These are phyloP conservation scores for Diaporthe humulicola DNA, from an alignment of 2,329 filamentous ascomycete genomes.

Conservation along the genomic window DNA sequence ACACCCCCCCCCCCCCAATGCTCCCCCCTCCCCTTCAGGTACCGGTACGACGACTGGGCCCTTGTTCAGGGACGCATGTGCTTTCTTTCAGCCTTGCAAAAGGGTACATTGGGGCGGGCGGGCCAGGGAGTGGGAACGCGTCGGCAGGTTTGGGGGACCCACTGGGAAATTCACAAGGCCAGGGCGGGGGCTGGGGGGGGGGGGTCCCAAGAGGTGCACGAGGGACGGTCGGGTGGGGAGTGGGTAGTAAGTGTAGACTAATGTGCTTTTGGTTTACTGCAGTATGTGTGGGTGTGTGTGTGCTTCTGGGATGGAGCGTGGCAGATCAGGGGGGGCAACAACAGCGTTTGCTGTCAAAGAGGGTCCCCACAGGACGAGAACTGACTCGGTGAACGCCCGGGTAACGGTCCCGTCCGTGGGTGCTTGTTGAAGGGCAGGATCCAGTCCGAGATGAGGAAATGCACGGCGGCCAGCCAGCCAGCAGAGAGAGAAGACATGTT, in stretches of 20 bases:
- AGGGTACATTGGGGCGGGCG: conserved; percentile 10
- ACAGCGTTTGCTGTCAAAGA: conserved; percentile 11
- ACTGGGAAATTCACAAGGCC: conserved; percentile 25
- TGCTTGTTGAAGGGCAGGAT: conserved; percentile 18
- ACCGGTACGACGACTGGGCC: conserved; percentile 5
- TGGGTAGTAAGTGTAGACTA: background rate
- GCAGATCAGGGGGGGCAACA: conserved; percentile 13
- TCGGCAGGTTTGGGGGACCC: background rate
- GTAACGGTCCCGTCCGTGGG: conserved; percentile 11
- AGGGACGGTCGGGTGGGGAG: background rate
- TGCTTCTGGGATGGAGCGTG: background rate
- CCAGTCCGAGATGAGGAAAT: conserved; percentile 22
- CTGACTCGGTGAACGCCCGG: conserved; percentile 26
- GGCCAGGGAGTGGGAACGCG: conserved; percentile 18
- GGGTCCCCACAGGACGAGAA: background rate
- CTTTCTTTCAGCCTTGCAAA: conserved; percentile 29
- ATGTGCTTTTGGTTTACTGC: background rate
- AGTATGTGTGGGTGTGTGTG: background rate
- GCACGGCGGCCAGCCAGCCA: conserved; percentile 9
- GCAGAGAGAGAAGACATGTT: background rate
- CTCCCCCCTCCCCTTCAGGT: background rate
- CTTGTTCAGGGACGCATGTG: background rate
- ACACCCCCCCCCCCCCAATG: too few species aligned
- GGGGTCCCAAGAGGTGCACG: background rate
- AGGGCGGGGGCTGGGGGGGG: background rate